A percentile compares a stretch with the other conserved stretches of the same genome.
phyloP scores from a whole-genome alignment of 192 early-diverging fungal species.

The Geosiphon pyriformis region DNA sequence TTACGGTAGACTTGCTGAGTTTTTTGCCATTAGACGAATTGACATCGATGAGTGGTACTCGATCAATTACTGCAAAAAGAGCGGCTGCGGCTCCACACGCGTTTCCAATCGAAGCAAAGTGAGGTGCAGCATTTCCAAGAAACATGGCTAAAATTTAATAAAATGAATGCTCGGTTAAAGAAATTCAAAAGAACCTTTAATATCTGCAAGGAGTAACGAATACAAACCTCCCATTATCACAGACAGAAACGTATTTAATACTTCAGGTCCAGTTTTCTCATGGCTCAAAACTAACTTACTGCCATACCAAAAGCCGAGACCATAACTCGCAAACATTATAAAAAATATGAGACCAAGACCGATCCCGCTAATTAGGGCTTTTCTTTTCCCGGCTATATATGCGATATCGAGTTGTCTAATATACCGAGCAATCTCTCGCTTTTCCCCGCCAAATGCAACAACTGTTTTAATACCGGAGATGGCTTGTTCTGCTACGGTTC shows the following conservation, averaged over 20 bases:
- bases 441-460: slow-evolving; percentile 76
- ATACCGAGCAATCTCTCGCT: slow-evolving; percentile 64
- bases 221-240: slow-evolving; percentile 68
- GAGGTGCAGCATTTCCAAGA: slow-evolving; percentile 48
- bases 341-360: slow-evolving; percentile 56
- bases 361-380: slow-evolving; percentile 50
- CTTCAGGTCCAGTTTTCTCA: slow-evolving; percentile 39
- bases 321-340: slow-evolving; percentile 67
- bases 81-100: slow-evolving; percentile 80
- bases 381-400: slow-evolving; percentile 56
- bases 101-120: slow-evolving; percentile 67
- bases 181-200: too few relatives aligned
- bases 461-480: slow-evolving; percentile 84
- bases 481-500: slow-evolving; percentile 86
- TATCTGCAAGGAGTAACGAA: too few relatives aligned
- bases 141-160: too few relatives aligned
- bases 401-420: slow-evolving; percentile 55
- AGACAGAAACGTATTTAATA: slow-evolving; percentile 84
- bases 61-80: slow-evolving; percentile 79
- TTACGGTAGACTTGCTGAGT: slow-evolving; percentile 34
- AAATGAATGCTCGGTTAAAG: too few relatives aligned
- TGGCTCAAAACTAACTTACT: slow-evolving; percentile 51
- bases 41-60: slow-evolving; percentile 72
- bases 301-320: slow-evolving; percentile 86
- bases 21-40: slow-evolving; percentile 36